A percentile compares a stretch with the other conserved stretches of the same genome.
These are phyloP conservation scores for Ustulina deusta DNA, from an alignment of 2,329 filamentous ascomycete species.

Conservation along the genomic window DNA sequence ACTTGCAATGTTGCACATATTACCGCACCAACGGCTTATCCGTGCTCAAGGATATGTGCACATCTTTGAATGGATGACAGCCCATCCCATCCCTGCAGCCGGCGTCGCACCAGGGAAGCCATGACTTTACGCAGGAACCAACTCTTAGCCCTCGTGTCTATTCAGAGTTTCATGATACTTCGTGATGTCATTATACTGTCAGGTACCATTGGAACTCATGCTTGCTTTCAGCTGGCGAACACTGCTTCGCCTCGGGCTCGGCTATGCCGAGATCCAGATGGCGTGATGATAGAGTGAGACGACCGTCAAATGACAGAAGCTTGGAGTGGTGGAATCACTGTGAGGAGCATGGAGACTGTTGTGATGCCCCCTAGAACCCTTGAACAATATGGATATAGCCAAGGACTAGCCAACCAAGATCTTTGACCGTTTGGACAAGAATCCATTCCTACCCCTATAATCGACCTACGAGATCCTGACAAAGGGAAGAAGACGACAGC, in stretches of 20 bases:
- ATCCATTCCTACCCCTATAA: too few species aligned
- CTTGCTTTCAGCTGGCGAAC: constrained; percentile 1
- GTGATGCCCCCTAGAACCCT: too few species aligned
- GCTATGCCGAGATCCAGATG: constrained; percentile 5
- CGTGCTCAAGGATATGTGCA: background rate
- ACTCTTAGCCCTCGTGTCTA: background rate
- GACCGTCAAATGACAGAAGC: too few species aligned
- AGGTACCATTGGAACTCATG: background rate
- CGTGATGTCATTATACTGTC: background rate
- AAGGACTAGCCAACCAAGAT: too few species aligned
- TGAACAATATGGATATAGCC: too few species aligned
- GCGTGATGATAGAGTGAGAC: background rate
- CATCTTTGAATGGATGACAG: background rate
- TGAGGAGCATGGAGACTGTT: too few species aligned
- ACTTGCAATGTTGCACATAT: background rate
- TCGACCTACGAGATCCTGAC: too few species aligned
- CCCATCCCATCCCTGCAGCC: background rate
- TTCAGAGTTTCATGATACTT: background rate
- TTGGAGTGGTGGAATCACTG: too few species aligned
- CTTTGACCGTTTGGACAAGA: too few species aligned
- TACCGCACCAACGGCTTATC: background rate
- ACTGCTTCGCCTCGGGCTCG: constrained; percentile 16
- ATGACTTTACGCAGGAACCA: constrained; percentile 14
- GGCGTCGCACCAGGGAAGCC: background rate
- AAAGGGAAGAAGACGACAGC: too few species aligned